Conservation (phyloP, 306 rosid genomes). For the Cucumis cinereus region DNA sequence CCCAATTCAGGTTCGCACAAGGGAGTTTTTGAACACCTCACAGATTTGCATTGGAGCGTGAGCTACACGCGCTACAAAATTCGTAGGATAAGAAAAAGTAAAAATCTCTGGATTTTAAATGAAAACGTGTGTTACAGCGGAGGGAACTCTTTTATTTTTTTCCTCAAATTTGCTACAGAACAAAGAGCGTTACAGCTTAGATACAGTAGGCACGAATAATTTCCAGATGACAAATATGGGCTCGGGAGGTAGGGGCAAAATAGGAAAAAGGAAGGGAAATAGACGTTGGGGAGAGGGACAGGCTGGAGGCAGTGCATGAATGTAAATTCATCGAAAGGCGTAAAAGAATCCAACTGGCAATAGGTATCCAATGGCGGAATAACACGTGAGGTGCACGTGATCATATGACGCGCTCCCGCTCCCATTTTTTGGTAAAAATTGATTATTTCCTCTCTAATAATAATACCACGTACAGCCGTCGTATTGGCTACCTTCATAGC, state of each 20-base stretch:
- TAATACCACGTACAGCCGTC: background rate
- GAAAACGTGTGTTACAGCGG: slow-evolving; percentile 1
- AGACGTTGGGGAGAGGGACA: slow-evolving; percentile 40
- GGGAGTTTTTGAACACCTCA: no score
- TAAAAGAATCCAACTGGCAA: slow-evolving; percentile 48
- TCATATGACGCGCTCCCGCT: background rate
- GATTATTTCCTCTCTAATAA: background rate
- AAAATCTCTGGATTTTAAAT: background rate
- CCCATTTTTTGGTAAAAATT: background rate
- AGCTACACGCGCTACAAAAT: background rate
- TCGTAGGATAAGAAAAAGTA: background rate
- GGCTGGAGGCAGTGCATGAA: slow-evolving; percentile 36
- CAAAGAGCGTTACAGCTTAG: slow-evolving; percentile 52
- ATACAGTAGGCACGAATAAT: slow-evolving; percentile 17
- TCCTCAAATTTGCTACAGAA: slow-evolving; percentile 17
- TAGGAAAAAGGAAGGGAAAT: slow-evolving; percentile 10
- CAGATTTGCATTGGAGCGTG: background rate
- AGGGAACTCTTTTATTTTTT: background rate
- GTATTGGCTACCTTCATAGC: background rate
- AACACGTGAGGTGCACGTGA: slow-evolving; percentile 22
- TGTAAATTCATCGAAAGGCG: slow-evolving; percentile 45
- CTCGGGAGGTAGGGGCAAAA: slow-evolving; percentile 8
- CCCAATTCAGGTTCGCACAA: no score
- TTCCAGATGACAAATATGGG: background rate
- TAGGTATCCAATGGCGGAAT: slow-evolving; percentile 39